Percentiles rank a stretch among this genome's conserved stretches.
These are phyloP conservation scores for Talaromyces sp. DNA, from an alignment of 2,329 filamentous ascomycete species.

Conservation along the genomic window DNA sequence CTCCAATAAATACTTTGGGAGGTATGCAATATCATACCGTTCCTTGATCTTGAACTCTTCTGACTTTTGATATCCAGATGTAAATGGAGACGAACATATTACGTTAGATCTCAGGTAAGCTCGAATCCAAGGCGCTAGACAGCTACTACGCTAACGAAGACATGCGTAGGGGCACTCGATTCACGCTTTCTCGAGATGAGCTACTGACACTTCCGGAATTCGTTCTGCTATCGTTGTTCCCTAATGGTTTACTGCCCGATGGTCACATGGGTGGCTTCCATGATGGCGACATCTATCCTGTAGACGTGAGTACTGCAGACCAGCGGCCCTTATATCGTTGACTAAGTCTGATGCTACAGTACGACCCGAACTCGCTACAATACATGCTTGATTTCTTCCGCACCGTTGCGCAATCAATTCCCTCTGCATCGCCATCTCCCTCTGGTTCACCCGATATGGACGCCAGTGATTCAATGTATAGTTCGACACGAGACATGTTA, in stretches of 20 bases:
- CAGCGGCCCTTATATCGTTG: neutral
- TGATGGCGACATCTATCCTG: conserved; percentile 90
- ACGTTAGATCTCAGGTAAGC: conserved; percentile 86
- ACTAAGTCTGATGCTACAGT: conserved; percentile 55
- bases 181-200: conserved; percentile 91
- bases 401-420: conserved; percentile 89
- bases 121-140: neutral
- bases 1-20: conserved; percentile 83
- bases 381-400: conserved; percentile 99
- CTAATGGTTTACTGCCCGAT: conserved; percentile 95
- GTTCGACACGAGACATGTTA: conserved; percentile 69
- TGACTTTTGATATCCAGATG: conserved; percentile 51
- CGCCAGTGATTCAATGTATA: conserved; percentile 69
- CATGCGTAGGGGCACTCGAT: conserved; percentile 72
- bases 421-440: conserved; percentile 62
- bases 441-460: conserved; percentile 59
- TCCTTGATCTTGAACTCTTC: neutral
- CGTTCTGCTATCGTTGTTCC: conserved; percentile 93
- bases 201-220: conserved; percentile 94
- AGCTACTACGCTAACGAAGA: neutral
- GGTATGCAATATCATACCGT: conserved; percentile 50
- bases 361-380: conserved; percentile 90
- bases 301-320: conserved; percentile 69
- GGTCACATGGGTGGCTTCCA: conserved; percentile 91
- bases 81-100: conserved; percentile 87